These are phyloP conservation scores for Phoenix roebelenii DNA, from an alignment of 176 grass and related monocot genomes.

Conservation along the genomic window DNA sequence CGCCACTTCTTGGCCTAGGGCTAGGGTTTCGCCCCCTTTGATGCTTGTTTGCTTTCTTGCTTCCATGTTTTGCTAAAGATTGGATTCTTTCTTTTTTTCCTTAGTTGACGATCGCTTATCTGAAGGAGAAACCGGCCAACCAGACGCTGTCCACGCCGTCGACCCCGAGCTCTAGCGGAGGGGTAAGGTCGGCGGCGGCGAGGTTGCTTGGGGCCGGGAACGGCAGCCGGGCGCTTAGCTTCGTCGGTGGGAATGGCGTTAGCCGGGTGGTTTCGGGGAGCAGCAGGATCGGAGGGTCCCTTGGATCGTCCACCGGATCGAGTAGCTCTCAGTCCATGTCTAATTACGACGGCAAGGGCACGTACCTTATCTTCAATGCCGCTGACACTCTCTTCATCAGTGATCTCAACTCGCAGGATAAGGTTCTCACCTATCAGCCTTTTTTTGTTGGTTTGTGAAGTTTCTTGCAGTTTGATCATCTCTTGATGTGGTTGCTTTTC, in stretches of 20 bases:
- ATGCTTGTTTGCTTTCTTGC: too few species aligned
- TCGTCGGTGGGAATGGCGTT: slow-evolving; percentile 63
- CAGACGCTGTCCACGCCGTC: slow-evolving; percentile 53
- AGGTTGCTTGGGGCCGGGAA: slow-evolving; percentile 67
- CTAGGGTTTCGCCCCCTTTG: neutral
- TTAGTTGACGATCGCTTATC: slow-evolving; percentile 82
- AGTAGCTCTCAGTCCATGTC: slow-evolving; percentile 33
- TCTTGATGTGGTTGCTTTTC: neutral
- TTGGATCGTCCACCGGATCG: slow-evolving; percentile 27
- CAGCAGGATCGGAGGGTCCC: slow-evolving; percentile 44
- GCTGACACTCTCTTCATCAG: slow-evolving; percentile 72
- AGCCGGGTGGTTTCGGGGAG: slow-evolving; percentile 53
- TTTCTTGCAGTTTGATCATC: slow-evolving; percentile 4
- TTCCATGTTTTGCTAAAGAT: too few species aligned
- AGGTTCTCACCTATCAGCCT: slow-evolving; percentile 25
- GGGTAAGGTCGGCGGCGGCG: slow-evolving; percentile 76
- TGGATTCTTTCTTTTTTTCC: neutral
- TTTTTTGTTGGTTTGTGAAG: slow-evolving; percentile 11
- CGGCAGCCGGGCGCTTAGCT: slow-evolving; percentile 62
- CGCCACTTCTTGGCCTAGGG: neutral
- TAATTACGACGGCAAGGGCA: slow-evolving; percentile 79
- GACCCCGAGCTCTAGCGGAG: slow-evolving; percentile 43
- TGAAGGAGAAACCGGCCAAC: slow-evolving; percentile 67
- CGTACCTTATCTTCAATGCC: slow-evolving; percentile 81
- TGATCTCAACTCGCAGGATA: slow-evolving; percentile 83